phyloP scores from a whole-genome alignment of 2,329 filamentous ascomycete species.

The Fusarium gaditjirri region DNA sequence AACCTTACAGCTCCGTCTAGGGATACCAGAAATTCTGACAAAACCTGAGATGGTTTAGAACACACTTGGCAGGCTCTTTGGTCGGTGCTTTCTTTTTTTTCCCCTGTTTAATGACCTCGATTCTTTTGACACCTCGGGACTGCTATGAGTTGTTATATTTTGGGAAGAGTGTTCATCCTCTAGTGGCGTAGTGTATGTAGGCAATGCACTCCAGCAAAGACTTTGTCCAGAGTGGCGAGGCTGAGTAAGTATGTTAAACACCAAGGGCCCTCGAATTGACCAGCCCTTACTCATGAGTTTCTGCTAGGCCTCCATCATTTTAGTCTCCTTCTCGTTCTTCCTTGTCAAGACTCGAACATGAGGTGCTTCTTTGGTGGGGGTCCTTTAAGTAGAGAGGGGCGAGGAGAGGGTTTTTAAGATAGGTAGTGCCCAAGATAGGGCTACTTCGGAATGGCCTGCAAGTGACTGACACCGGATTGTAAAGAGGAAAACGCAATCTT shows the following conservation, averaged over 20 bases:
- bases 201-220: constrained; percentile 16
- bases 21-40: background rate
- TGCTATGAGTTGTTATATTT: constrained; percentile 12
- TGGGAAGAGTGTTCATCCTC: constrained; percentile 37
- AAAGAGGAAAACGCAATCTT: background rate
- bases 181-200: constrained; percentile 10
- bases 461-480: background rate
- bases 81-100: background rate
- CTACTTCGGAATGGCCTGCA: constrained; percentile 1
- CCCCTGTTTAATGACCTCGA: background rate
- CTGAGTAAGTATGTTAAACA: constrained; percentile 14
- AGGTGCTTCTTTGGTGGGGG: constrained; percentile 20
- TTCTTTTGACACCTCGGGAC: background rate
- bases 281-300: constrained; percentile 1
- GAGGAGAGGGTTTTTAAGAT: constrained; percentile 26
- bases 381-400: constrained; percentile 30
- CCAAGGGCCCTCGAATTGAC: constrained; percentile 1
- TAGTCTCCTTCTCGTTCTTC: background rate
- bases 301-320: constrained; percentile 31
- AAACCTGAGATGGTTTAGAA: background rate
- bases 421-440: constrained; percentile 15
- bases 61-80: background rate
- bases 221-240: constrained; percentile 13
- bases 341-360: constrained; percentile 33
- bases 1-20: background rate